Conservation (phyloP, 305 asterid species). For the Lippia alba region DNA sequence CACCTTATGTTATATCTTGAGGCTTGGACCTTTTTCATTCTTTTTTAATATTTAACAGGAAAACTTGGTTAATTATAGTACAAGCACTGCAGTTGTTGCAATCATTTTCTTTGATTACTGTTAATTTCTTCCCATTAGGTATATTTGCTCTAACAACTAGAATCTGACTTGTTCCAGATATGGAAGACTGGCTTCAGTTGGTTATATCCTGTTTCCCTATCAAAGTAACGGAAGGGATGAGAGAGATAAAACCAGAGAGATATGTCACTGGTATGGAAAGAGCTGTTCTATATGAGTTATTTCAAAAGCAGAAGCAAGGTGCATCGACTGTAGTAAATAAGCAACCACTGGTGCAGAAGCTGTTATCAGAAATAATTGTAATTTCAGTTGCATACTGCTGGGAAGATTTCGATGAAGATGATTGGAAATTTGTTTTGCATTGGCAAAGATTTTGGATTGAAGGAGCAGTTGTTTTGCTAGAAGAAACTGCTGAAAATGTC, state of each 20-base stretch:
- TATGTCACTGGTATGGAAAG: constrained; percentile 58
- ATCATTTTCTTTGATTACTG: constrained; percentile 20
- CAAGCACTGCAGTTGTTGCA: constrained; percentile 28
- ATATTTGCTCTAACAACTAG: constrained; percentile 26
- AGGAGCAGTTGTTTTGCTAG: constrained; percentile 77
- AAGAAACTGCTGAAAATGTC: constrained; percentile 83
- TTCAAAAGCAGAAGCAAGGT: constrained; percentile 83
- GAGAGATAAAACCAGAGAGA: constrained; percentile 68
- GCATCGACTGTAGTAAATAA: constrained; percentile 73
- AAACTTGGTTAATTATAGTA: constrained; percentile 15
- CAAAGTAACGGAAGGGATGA: constrained; percentile 50
- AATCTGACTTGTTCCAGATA: constrained; percentile 63
- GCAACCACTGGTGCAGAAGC: constrained; percentile 74
- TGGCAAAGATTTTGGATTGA: constrained; percentile 93
- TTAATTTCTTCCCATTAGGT: constrained; percentile 28
- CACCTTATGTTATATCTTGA: constrained; percentile 27
- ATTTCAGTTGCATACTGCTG: constrained; percentile 90
- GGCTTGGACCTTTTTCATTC: constrained; percentile 26
- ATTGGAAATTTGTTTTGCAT: constrained; percentile 87
- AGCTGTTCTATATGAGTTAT: constrained; percentile 64
- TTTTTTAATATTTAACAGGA: constrained; percentile 23
- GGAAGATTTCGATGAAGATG: constrained; percentile 87
- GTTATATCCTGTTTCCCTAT: constrained; percentile 87
- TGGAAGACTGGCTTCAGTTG: constrained; percentile 89
- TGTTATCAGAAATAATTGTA: constrained; percentile 73